A percentile compares a stretch with the other conserved stretches of the same genome.
These are phyloP conservation scores for Suillus ampliporus DNA, from an alignment of 768 basidiomycete species.

Conservation along the genomic window DNA sequence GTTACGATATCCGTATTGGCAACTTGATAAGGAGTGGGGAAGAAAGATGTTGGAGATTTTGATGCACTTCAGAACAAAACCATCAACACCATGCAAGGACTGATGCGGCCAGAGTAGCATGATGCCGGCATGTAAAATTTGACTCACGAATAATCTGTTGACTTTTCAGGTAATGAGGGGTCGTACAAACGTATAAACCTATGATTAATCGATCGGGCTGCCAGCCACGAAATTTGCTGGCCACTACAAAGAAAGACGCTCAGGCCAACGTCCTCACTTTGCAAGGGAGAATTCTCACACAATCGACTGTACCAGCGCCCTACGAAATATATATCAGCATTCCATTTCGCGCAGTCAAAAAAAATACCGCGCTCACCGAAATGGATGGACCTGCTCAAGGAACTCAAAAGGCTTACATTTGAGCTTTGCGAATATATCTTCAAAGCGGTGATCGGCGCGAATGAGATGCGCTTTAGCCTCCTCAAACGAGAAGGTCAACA, in stretches of 20 bases:
- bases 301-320: constrained; percentile 75
- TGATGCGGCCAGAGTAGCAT: neutral
- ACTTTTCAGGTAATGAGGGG: constrained; percentile 72
- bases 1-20: constrained; percentile 58
- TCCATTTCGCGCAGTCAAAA: neutral
- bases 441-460: constrained; percentile 70
- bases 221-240: constrained; percentile 87
- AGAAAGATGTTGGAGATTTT: constrained; percentile 48
- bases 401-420: constrained; percentile 80
- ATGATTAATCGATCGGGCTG: constrained; percentile 83
- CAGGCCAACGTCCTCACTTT: neutral
- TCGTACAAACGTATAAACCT: constrained; percentile 80
- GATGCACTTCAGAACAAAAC: constrained; percentile 13
- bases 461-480: constrained; percentile 78
- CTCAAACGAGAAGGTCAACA: constrained; percentile 77
- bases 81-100: constrained; percentile 3
- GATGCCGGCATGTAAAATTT: neutral
- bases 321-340: constrained; percentile 29
- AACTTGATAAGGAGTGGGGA: constrained; percentile 77
- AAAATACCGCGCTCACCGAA: constrained; percentile 56
- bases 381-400: constrained; percentile 81
- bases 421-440: constrained; percentile 65
- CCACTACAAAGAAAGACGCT: constrained; percentile 46
- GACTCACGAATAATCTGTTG: constrained; percentile 54
- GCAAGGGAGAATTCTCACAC: constrained; percentile 50